These are phyloP conservation scores for Leccinum obscurum DNA, from an alignment of 768 basidiomycete species.

Conservation along the genomic window DNA sequence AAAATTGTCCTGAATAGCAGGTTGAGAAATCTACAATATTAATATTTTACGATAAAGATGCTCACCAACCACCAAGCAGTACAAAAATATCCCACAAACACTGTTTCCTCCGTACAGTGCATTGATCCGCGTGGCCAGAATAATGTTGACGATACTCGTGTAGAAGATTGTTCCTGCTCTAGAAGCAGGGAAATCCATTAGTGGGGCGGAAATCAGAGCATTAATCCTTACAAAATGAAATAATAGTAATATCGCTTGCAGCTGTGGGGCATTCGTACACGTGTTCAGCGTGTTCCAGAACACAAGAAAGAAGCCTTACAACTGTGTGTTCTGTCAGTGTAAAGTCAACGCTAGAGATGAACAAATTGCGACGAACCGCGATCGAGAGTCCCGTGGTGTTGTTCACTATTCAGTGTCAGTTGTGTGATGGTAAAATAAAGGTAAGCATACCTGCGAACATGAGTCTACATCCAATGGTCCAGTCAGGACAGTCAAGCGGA, in stretches of 20 bases:
- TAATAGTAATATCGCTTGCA: conserved; percentile 27
- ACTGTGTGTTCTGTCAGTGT: conserved; percentile 8
- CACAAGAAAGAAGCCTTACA: conserved; percentile 15
- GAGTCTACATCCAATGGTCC: conserved; percentile 4
- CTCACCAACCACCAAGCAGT: conserved; percentile 21
- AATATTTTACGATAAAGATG: neutral
- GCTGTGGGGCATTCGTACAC: conserved; percentile 2
- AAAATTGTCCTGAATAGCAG: conserved; percentile 15
- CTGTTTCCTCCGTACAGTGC: conserved; percentile 14
- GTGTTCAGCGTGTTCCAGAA: neutral
- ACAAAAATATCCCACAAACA: conserved; percentile 5
- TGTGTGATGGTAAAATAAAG: neutral
- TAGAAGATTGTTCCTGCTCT: conserved; percentile 23
- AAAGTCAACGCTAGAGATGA: neutral
- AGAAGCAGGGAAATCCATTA: neutral
- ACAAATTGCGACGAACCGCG: conserved; percentile 10
- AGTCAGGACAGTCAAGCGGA: neutral
- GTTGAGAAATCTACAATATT: neutral
- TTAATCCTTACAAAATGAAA: conserved; percentile 18
- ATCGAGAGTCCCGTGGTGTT: conserved; percentile 21
- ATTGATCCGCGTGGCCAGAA: conserved; percentile 21
- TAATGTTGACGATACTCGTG: conserved; percentile 21
- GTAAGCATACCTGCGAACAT: conserved; percentile 17
- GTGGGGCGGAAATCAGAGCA: too few relatives aligned
- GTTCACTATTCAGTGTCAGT: conserved; percentile 16